Evolutionary conservation across 495 filamentous ascomycete species (phyloP).

Genomic region (Trichocladium antarcticum): DNA sequence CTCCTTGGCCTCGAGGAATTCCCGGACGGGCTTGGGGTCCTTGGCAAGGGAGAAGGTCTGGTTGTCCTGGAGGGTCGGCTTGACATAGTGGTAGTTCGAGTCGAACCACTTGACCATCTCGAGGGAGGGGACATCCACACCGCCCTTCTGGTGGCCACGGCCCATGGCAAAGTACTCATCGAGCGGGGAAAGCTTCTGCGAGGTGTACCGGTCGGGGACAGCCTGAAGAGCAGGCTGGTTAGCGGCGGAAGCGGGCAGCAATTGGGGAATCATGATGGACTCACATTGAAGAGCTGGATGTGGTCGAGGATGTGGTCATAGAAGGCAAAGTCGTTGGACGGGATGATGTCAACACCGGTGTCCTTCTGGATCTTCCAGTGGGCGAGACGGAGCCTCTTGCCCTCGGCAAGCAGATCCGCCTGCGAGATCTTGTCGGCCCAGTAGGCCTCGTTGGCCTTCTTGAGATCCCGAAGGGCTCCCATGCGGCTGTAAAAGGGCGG

Average conservation of each 20-base stretch:
- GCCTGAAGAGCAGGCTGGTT: slow-evolving; percentile 39
- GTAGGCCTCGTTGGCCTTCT: slow-evolving; percentile 98
- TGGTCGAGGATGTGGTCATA: slow-evolving; percentile 98
- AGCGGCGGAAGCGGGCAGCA: background rate
- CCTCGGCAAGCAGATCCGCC: slow-evolving; percentile 78
- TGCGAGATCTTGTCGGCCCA: slow-evolving; percentile 90
- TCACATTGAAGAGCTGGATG: slow-evolving; percentile 94
- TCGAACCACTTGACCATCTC: slow-evolving; percentile 99
- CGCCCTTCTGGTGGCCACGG: slow-evolving; percentile 87
- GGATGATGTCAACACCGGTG: slow-evolving; percentile 91
- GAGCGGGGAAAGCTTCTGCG: slow-evolving; percentile 69
- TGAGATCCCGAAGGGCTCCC: slow-evolving; percentile 95
- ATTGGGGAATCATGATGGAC: slow-evolving; percentile 20
- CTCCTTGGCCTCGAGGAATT: slow-evolving; percentile 95
- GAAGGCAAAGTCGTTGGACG: slow-evolving; percentile 97
- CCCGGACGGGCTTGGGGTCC: slow-evolving; percentile 83
- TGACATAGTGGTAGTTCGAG: slow-evolving; percentile 99
- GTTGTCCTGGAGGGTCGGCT: slow-evolving; percentile 91
- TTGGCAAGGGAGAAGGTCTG: slow-evolving; percentile 82
- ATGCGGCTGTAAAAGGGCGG: slow-evolving; percentile 48
- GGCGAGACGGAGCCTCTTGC: slow-evolving; percentile 85
- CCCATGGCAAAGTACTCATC: slow-evolving; percentile 99
- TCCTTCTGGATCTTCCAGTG: slow-evolving; percentile 99
- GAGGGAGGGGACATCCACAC: slow-evolving; percentile 82
- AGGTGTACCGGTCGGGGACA: slow-evolving; percentile 80